These are phyloP conservation scores for Claviceps sp. DNA, from an alignment of 2,329 filamentous ascomycete genomes.

Conservation along the genomic window DNA sequence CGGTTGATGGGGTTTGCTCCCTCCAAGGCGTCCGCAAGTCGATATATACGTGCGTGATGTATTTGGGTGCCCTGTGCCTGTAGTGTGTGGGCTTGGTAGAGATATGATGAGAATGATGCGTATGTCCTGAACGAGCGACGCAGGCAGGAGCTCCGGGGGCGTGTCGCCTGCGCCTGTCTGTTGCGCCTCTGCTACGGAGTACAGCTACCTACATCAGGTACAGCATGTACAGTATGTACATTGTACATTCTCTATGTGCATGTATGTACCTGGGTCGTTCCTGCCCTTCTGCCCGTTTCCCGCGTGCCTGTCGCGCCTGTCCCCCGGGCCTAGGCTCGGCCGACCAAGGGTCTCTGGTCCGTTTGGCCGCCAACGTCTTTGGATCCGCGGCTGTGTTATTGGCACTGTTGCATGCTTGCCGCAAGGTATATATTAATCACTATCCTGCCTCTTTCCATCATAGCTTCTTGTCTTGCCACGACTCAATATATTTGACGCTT, in stretches of 20 bases:
- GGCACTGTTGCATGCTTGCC: background rate
- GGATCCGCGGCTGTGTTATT: background rate
- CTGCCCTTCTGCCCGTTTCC: too few relatives aligned
- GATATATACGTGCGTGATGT: too few relatives aligned
- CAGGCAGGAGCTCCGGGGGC: slow-evolving; percentile 1
- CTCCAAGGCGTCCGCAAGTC: background rate
- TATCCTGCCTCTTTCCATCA: slow-evolving; percentile 1
- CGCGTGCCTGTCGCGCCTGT: too few relatives aligned
- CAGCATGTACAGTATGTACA: too few relatives aligned
- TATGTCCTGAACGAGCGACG: slow-evolving; percentile 1
- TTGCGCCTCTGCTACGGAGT: too few relatives aligned
- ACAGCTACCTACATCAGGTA: too few relatives aligned
- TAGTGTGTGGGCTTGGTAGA: background rate
- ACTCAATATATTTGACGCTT: background rate
- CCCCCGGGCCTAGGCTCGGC: background rate
- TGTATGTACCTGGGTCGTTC: background rate
- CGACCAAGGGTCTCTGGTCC: background rate
- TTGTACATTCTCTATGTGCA: too few relatives aligned
- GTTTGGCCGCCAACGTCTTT: background rate
- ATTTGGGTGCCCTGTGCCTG: background rate
- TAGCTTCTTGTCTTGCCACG: background rate
- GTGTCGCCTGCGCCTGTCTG: background rate
- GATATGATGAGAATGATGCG: background rate
- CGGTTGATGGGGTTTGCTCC: background rate
- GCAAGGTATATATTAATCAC: background rate